phyloP scores from a whole-genome alignment of 257 asterid species.

The Fraxinus excelsior region DNA sequence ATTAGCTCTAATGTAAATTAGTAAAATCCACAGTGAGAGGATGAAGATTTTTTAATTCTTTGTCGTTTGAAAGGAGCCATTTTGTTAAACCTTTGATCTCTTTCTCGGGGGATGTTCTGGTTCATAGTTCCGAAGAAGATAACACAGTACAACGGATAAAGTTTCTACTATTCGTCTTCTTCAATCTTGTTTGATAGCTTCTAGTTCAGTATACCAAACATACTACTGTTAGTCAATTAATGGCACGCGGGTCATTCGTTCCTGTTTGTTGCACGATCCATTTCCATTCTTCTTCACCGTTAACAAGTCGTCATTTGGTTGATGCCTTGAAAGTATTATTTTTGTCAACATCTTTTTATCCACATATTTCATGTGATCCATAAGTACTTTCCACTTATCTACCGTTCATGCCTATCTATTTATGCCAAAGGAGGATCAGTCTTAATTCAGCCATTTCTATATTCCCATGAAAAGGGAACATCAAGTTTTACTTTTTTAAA shows the following conservation, averaged over 20 bases:
- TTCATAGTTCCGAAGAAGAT: too few relatives aligned
- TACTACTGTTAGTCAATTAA: background rate
- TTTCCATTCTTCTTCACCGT: background rate
- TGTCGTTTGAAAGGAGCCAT: background rate
- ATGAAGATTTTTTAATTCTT: too few relatives aligned
- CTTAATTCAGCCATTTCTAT: background rate
- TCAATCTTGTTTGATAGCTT: background rate
- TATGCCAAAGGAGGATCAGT: background rate
- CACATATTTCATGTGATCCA: too few relatives aligned
- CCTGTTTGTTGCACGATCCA: background rate
- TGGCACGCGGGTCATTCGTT: background rate
- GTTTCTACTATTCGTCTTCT: background rate
- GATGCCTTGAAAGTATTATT: background rate
- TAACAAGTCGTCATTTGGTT: background rate
- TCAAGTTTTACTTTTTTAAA: background rate
- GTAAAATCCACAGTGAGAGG: too few relatives aligned
- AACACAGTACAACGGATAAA: background rate
- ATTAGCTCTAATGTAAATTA: too few relatives aligned
- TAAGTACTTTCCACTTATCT: background rate
- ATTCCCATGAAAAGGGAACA: background rate
- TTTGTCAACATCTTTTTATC: too few relatives aligned
- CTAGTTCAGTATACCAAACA: background rate
- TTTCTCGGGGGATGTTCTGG: background rate
- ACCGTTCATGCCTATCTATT: background rate
- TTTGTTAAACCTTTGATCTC: background rate